Evolutionary conservation across 2,329 filamentous ascomycete species (phyloP).

Genomic region (Sordariomycetes sp.): DNA sequence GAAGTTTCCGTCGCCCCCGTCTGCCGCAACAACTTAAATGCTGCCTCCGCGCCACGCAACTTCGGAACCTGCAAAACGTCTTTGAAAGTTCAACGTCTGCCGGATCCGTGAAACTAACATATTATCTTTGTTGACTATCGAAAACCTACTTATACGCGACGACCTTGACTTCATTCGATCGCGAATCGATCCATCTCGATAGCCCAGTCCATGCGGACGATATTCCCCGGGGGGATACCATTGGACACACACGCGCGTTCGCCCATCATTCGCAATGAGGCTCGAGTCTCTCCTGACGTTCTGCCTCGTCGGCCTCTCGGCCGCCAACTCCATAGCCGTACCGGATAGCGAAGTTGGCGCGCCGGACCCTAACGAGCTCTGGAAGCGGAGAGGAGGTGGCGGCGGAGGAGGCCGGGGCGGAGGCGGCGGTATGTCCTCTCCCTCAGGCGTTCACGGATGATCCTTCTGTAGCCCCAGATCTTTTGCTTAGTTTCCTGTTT

Average conservation of each 20-base stretch:
- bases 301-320: conserved; percentile 9
- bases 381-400: conserved; percentile 51
- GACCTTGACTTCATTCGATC: not conserved
- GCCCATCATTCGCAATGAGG: conserved; percentile 18
- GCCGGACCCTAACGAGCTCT: conserved; percentile 30
- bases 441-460: not conserved
- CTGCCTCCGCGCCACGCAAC: too few relatives aligned
- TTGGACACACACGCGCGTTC: not conserved
- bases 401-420: conserved; percentile 35
- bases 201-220: not conserved
- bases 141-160: too few relatives aligned
- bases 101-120: too few relatives aligned
- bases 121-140: too few relatives aligned
- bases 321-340: conserved; percentile 13
- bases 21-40: too few relatives aligned
- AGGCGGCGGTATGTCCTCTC: conserved; percentile 6
- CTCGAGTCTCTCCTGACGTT: conserved; percentile 16
- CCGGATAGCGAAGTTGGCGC: conserved; percentile 9
- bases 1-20: too few relatives aligned
- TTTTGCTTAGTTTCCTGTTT: too few relatives aligned
- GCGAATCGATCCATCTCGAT: not conserved
- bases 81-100: too few relatives aligned
- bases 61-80: too few relatives aligned
- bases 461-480: not conserved
- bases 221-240: not conserved